Base-by-base conservation (phyloP, 1,284 basidiomycete genomes). In the Golubevia sp. region DNA sequence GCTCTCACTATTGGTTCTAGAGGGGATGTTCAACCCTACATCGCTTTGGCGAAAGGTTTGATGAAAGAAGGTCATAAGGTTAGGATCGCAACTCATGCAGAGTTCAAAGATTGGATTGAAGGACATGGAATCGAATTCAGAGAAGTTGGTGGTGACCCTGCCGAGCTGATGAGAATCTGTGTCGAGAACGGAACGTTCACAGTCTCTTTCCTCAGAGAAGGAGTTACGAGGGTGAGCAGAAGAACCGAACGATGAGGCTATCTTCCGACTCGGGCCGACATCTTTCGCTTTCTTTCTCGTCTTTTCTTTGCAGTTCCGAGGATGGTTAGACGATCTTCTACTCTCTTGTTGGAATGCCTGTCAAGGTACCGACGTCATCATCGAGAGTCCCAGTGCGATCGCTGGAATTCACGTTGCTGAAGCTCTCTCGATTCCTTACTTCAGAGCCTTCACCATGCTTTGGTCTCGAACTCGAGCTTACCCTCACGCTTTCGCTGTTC, bases 381-480 rank as follows among this genome's bases (percentile, higher is more conserved):
- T 99, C 59, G 96, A 99, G 85, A 93, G 92, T 76, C 96, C 96
- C 0, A 94, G 92, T 79, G 94, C 96, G 3, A 98, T 98, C 91
- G 94, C 91, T n/a, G 96, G 96, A n/a, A 92, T 92, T 66, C 96
- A 99, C 76, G 94, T 99, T 59, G 96, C 96, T 18, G 96, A 99
- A 83, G 94, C 93, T 0, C 86, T 99, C 18, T 87, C 87, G 30
- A 93, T 98, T 59, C 96, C 96, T 2, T 99, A 96, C 84, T 98
- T 91, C 85, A 88, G 93, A 72, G 92, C 92, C 1, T 92, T 92
- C 82, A 91, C 91, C 21, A 92, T 92, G 91, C 90, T 89, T 7
- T 88, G 87, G 87, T 87, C 87, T 1, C 76, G 90, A 62, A 92
- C 84, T 21, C 90, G 94, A 74, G 94, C 92, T 3, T 99, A 98